A percentile compares a stretch with the other conserved stretches of the same genome.
These are phyloP conservation scores for Xylariales sp. DNA, from an alignment of 2,329 filamentous ascomycete genomes.

Conservation along the genomic window DNA sequence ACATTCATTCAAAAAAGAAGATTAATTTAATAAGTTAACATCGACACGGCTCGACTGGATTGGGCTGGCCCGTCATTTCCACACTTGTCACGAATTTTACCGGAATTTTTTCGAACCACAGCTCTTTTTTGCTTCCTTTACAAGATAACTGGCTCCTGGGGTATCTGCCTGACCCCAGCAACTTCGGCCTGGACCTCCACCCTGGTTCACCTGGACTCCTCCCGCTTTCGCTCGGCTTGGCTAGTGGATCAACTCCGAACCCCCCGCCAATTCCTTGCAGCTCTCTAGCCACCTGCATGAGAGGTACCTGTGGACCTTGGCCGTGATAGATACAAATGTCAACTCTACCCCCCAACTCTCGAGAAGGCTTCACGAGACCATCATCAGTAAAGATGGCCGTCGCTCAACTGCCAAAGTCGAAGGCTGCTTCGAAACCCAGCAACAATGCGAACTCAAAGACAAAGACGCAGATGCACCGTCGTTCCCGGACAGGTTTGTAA, in stretches of 20 bases:
- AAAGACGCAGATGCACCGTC: conserved; percentile 84
- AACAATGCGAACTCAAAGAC: conserved; percentile 53
- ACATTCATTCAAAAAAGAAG: conserved; percentile 41
- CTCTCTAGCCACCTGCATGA: conserved; percentile 16
- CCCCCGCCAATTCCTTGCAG: conserved; percentile 22
- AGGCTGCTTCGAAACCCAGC: conserved; percentile 49
- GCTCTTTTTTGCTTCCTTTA: too few relatives aligned
- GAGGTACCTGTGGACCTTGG: too few relatives aligned
- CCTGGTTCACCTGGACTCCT: conserved; percentile 17
- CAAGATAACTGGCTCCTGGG: conserved; percentile 15
- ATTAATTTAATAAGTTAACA: conserved; percentile 33
- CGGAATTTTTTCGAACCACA: conserved; percentile 20
- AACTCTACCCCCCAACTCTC: conserved; percentile 59
- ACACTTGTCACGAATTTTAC: too few relatives aligned
- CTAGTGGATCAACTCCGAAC: conserved; percentile 22
- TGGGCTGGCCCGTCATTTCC: conserved; percentile 18
- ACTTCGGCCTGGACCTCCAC: conserved; percentile 19
- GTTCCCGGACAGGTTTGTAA: conserved; percentile 85
- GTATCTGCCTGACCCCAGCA: conserved; percentile 13
- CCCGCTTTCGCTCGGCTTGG: conserved; percentile 40
- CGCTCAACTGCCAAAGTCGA: conserved; percentile 54
- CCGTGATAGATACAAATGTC: conserved; percentile 61
- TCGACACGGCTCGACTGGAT: conserved; percentile 14
- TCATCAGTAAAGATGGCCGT: conserved; percentile 57
- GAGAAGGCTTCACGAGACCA: conserved; percentile 44